These are phyloP conservation scores for Schoenoplectus triqueter DNA, from an alignment of 202 grass and related monocot genomes.

Conservation along the genomic window DNA sequence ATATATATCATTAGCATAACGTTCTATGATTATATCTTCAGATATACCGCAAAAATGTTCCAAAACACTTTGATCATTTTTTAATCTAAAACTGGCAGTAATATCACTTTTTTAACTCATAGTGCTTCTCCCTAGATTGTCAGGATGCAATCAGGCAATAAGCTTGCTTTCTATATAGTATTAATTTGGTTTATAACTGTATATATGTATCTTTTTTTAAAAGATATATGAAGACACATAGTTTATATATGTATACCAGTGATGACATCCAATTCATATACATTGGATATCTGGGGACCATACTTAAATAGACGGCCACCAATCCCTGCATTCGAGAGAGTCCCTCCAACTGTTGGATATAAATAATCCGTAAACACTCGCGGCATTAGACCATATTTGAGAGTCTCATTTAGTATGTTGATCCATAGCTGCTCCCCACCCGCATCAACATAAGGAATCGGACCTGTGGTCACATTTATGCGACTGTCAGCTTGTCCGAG, in stretches of 20 bases:
- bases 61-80: no score
- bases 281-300: slow-evolving; percentile 77
- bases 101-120: no score
- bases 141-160: no score
- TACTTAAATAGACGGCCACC: slow-evolving; percentile 57
- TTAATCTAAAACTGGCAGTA: no score
- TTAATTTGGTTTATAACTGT: background rate
- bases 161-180: no score
- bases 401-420: slow-evolving; percentile 53
- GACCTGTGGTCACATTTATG: slow-evolving; percentile 33
- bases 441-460: slow-evolving; percentile 56
- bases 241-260: slow-evolving; percentile 53
- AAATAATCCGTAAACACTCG: slow-evolving; percentile 72
- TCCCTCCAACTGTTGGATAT: slow-evolving; percentile 66
- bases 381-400: slow-evolving; percentile 53
- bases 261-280: slow-evolving; percentile 70
- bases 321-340: slow-evolving; percentile 75
- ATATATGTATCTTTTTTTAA: slow-evolving; percentile 13
- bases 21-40: slow-evolving; percentile 43
- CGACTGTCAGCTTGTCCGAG: background rate
- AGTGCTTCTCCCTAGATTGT: no score
- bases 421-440: slow-evolving; percentile 72
- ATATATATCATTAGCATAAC: slow-evolving; percentile 33
- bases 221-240: background rate
- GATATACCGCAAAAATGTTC: slow-evolving; percentile 46